Conservation (phyloP, 768 basidiomycete genomes). For the Wakefieldia striispora region DNA sequence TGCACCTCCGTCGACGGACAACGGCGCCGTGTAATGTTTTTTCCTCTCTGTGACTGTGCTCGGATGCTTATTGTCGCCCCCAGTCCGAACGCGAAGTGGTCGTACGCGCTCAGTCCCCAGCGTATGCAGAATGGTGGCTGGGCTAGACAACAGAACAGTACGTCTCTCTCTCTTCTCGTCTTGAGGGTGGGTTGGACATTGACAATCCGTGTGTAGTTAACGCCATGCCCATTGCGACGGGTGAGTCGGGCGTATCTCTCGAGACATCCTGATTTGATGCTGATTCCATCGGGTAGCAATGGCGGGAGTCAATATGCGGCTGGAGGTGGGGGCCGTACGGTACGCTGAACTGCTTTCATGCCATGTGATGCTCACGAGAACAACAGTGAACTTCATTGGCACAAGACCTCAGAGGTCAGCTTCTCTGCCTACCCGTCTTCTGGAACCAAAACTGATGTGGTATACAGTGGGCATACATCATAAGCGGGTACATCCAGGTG, state of each 20-base stretch:
- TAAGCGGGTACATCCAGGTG: slow-evolving; percentile 43
- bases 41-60: background rate
- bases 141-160: slow-evolving; percentile 57
- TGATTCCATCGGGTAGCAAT: slow-evolving; percentile 4
- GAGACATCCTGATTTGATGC: background rate
- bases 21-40: slow-evolving; percentile 41
- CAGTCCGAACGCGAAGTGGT: slow-evolving; percentile 54
- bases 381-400: slow-evolving; percentile 42
- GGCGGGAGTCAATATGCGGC: slow-evolving; percentile 37
- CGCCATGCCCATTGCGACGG: slow-evolving; percentile 37
- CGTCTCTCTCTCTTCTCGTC: slow-evolving; percentile 2
- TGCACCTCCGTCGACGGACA: slow-evolving; percentile 59
- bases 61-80: background rate
- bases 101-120: slow-evolving; percentile 54
- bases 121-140: slow-evolving; percentile 57
- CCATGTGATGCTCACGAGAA: background rate
- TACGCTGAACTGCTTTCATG: background rate
- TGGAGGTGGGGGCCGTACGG: slow-evolving; percentile 38
- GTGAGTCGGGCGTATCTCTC: slow-evolving; percentile 16
- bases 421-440: background rate
- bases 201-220: slow-evolving; percentile 21
- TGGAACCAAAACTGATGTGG: background rate
- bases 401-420: slow-evolving; percentile 31
- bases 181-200: background rate
- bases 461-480: slow-evolving; percentile 47